Base-by-base conservation (phyloP, 2,329 filamentous ascomycete genomes). In the Arthrobotrys iridis region DNA sequence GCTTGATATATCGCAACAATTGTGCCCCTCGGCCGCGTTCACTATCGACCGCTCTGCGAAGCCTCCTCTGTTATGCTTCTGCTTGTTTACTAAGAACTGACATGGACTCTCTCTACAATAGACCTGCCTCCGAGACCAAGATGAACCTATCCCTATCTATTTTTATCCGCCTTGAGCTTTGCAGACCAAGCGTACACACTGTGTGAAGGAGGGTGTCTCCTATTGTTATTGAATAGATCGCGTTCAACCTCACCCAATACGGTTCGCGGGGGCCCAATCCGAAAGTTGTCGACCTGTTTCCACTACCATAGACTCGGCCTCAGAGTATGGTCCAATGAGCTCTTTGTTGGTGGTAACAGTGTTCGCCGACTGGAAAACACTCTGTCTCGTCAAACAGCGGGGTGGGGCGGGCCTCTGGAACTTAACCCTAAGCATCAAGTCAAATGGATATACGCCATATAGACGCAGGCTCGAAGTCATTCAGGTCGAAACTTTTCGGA, bases 381-480 rank as follows among this genome's bases (percentile, higher is more conserved):
- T 40, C 58, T 59, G 63, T 75, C 46, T 75, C 40, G 41, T 74
- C 22, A 66, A 40, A 60, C 55, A 68, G 57, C 71, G 18, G 55
- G 22, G 71, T 75, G 71, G 71, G 59, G 67, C 62, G 63, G 63
- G 40, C 63, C 40, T 35, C 40, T 68, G 71, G 71, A 75, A 75
- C 71, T 75, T 75, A 75, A 75, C 71, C 71, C 71, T 75, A 75
- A 75, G 71, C 71, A 68, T 68, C 68, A 60, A 74, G 63, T 64
- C 63, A 64, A 60, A 15, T 11, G 6, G 40, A 4, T 43, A 59
- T 67, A 75, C 71, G 70, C 58, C 50, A 58, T 68, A 68, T 64
- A 30, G 4, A 18, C 46, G 71, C 57, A 50, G 18, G 26, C 71
- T 66, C 71, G 41, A 75, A 75, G 71, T 64, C 46, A 33, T 46